Evolutionary conservation across 164 flowering plant species (phyloP).

Genomic region (Chimonanthus praecox): DNA sequence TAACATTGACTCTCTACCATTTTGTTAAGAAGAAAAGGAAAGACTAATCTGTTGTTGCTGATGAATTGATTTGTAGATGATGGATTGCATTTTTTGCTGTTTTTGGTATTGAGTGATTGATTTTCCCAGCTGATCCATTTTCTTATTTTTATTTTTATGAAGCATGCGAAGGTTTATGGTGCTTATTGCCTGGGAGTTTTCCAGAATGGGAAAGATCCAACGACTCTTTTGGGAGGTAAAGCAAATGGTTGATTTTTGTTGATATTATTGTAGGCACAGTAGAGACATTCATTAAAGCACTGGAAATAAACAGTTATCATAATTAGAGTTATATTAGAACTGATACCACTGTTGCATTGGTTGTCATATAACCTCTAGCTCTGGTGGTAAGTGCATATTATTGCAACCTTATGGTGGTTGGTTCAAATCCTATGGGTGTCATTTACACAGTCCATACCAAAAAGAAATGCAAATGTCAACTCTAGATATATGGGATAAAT

Average conservation of each 20-base stretch:
- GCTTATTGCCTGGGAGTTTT: conserved; percentile 94
- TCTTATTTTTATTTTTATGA: not conserved
- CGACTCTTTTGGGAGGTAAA: conserved; percentile 95
- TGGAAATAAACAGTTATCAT: not conserved
- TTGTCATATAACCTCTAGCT: too few relatives aligned
- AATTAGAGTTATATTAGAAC: too few relatives aligned
- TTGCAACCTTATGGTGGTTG: too few relatives aligned
- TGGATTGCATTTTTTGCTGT: not conserved
- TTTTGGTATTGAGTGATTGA: not conserved
- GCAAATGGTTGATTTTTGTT: not conserved
- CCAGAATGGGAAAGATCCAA: conserved; percentile 84
- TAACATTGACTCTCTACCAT: not conserved
- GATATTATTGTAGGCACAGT: not conserved
- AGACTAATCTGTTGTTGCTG: not conserved
- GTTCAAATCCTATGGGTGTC: too few relatives aligned
- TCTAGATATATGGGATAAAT: too few relatives aligned
- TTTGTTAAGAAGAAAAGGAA: not conserved
- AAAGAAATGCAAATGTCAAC: too few relatives aligned
- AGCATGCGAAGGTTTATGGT: conserved; percentile 92
- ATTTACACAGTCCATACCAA: too few relatives aligned
- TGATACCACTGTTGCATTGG: too few relatives aligned
- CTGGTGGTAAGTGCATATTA: too few relatives aligned
- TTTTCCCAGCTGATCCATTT: conserved; percentile 1
- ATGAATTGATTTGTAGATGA: not conserved
- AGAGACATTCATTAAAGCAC: not conserved